Conservation (phyloP, 208 protist species). For the Crithidia fasciculata region DNA sequence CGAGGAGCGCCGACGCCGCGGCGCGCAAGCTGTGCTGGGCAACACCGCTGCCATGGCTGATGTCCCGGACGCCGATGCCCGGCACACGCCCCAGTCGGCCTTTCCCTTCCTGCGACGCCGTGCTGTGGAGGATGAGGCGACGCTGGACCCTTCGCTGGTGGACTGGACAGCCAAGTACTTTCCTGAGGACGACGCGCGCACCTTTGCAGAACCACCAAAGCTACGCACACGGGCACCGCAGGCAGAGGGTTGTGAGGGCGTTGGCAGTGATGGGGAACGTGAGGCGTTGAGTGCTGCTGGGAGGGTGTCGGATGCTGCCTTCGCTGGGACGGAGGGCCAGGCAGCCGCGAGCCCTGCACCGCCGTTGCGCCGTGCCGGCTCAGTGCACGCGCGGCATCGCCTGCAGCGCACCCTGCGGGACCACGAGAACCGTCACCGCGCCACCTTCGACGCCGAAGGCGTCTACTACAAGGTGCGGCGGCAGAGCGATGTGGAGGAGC, state of each 20-base stretch:
- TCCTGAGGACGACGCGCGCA: slow-evolving; percentile 73
- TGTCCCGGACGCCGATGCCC: slow-evolving; percentile 34
- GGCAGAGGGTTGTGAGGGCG: neutral
- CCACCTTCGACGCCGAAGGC: slow-evolving; percentile 90
- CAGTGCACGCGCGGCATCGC: slow-evolving; percentile 58
- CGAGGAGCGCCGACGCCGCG: slow-evolving; percentile 56
- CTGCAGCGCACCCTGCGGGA: slow-evolving; percentile 70
- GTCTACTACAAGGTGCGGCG: slow-evolving; percentile 82
- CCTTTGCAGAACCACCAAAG: slow-evolving; percentile 71
- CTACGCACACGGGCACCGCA: slow-evolving; percentile 34
- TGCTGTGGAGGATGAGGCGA: slow-evolving; percentile 67
- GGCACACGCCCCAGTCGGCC: slow-evolving; percentile 42
- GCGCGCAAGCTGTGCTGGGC: slow-evolving; percentile 49
- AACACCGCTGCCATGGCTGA: slow-evolving; percentile 71
- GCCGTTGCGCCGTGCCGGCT: neutral
- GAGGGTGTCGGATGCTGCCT: neutral
- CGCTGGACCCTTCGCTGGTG: slow-evolving; percentile 87
- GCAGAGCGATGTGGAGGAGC: slow-evolving; percentile 57
- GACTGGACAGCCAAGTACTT: slow-evolving; percentile 93
- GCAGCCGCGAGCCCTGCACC: neutral
- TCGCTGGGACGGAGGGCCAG: neutral
- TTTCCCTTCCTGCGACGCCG: slow-evolving; percentile 89
- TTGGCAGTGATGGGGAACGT: neutral
- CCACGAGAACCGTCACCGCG: slow-evolving; percentile 77
- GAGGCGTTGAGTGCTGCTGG: neutral